Evolutionary conservation across 805 yeast species (phyloP).

Genomic region (Wickerhamomyces sydowiorum): DNA sequence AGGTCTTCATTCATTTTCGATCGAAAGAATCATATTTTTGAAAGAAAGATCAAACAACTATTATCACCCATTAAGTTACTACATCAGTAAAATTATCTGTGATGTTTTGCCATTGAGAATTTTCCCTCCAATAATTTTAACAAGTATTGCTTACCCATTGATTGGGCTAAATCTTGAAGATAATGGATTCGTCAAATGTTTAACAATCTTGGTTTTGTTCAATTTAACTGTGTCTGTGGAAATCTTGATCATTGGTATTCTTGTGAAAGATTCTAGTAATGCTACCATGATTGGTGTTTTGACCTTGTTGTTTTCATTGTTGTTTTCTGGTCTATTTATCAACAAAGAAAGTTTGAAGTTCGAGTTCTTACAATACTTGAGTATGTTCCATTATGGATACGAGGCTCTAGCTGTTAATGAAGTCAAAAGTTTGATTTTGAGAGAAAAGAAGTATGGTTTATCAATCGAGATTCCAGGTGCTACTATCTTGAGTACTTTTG

Average conservation of each 20-base stretch:
- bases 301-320: constrained; percentile 72
- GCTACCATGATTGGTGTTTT: constrained; percentile 87
- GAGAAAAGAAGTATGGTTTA: constrained; percentile 86
- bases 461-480: constrained; percentile 98
- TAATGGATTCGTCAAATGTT: constrained; percentile 64
- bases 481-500: constrained; percentile 90
- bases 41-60: constrained; percentile 94
- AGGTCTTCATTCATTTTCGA: constrained; percentile 82
- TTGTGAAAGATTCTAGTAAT: constrained; percentile 84
- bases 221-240: constrained; percentile 83
- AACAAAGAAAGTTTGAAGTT: constrained; percentile 66
- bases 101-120: constrained; percentile 90
- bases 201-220: constrained; percentile 69
- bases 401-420: constrained; percentile 92
- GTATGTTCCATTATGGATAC: constrained; percentile 93
- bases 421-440: constrained; percentile 76
- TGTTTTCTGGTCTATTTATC: constrained; percentile 91
- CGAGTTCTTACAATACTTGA: constrained; percentile 73
- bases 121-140: constrained; percentile 82
- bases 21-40: constrained; percentile 83
- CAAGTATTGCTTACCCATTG: constrained; percentile 81
- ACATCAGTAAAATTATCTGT: constrained; percentile 76
- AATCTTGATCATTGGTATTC: constrained; percentile 80
- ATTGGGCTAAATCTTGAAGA: constrained; percentile 82
- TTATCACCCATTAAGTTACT: constrained; percentile 83